Conservation (phyloP, 108 stramenopile genomes). For the Aureococcus anophagefferens region DNA sequence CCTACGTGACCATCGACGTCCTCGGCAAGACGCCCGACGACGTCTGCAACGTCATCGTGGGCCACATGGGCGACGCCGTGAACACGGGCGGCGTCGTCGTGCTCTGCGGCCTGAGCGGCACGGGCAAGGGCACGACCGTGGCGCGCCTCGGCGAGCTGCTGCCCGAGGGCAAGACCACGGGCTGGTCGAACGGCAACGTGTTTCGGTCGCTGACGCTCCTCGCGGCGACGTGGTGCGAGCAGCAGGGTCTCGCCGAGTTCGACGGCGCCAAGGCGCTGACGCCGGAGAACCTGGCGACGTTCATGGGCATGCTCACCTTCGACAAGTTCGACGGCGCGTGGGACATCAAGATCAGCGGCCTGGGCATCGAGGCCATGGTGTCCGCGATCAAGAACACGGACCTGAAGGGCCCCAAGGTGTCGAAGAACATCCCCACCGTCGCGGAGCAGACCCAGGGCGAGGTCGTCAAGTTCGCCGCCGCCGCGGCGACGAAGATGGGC, state of each 20-base stretch:
- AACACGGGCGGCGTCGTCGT: constrained; percentile 58
- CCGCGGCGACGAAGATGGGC: constrained; percentile 52
- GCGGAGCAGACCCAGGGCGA: constrained; percentile 75
- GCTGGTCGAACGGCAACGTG: constrained; percentile 80
- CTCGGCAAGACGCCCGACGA: constrained; percentile 63
- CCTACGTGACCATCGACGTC: constrained; percentile 62
- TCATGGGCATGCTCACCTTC: constrained; percentile 66
- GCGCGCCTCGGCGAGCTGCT: constrained; percentile 53
- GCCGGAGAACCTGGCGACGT: constrained; percentile 57
- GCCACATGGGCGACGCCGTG: constrained; percentile 17
- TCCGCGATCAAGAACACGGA: constrained; percentile 67
- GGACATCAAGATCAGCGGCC: constrained; percentile 60
- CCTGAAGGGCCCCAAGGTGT: constrained; percentile 58
- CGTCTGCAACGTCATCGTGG: constrained; percentile 60
- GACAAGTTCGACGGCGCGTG: constrained; percentile 52
- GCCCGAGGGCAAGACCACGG: constrained; percentile 40
- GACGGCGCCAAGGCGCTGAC: constrained; percentile 55
- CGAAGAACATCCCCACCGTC: constrained; percentile 75
- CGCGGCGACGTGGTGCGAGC: constrained; percentile 68
- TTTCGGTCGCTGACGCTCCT: constrained; percentile 70
- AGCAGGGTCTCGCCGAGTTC: constrained; percentile 30
- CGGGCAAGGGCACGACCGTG: constrained; percentile 76
- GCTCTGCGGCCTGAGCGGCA: constrained; percentile 66
- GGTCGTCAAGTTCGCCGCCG: constrained; percentile 64
- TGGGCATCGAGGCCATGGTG: constrained; percentile 59